Evolutionary conservation across 306 rosid species (phyloP), one percentile per base, ranked within the genome.

Genomic region (Prunus mira): DNA sequence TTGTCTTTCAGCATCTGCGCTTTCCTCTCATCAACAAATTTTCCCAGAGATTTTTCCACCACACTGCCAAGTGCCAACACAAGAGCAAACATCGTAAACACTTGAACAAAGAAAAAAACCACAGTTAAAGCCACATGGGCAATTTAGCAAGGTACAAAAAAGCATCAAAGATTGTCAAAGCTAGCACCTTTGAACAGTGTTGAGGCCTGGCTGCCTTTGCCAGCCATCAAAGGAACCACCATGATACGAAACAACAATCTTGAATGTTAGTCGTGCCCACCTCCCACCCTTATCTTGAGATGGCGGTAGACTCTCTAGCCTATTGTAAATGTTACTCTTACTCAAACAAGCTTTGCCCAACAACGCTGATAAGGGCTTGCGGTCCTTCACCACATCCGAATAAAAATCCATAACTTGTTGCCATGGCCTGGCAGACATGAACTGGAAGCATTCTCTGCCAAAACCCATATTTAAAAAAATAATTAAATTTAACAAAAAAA

Each of bases 201-300:
- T 78, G 80, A 92, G 84, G 46, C 80, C 91, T 1, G 98, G 98
- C 79, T 95, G 98, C 88, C 84, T 95, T 82, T 95, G 97, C 97
- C 98, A 95, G 38, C 98, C 98, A 76, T 95, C 97, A 87, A 92
- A 92, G 2, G 97, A 92, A 66, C 76, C 83, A 41, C 97, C 98
- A 24, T 90, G 89, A 76, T 92, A 92, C 3, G 96, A 91, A 76
- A 92, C 87, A 76, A 84, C 58, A 66, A 95, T 87, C 86, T 90
- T 92, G 83, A 95, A 92, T 1, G 91, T 95, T 14, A 68, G 17
- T 65, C 98, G 88, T 18, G 96, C 97, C 97, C 98, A 95, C 85
- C 96, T 92, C 81, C 97, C 96, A 57, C 76, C 28, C 72, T 82
- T 85, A 47, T 80, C 87, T 73, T 88, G 67, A 68, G 81, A 67